Base-by-base conservation (phyloP, 1,284 basidiomycete genomes). In the Papiliotrema fonsecae region DNA sequence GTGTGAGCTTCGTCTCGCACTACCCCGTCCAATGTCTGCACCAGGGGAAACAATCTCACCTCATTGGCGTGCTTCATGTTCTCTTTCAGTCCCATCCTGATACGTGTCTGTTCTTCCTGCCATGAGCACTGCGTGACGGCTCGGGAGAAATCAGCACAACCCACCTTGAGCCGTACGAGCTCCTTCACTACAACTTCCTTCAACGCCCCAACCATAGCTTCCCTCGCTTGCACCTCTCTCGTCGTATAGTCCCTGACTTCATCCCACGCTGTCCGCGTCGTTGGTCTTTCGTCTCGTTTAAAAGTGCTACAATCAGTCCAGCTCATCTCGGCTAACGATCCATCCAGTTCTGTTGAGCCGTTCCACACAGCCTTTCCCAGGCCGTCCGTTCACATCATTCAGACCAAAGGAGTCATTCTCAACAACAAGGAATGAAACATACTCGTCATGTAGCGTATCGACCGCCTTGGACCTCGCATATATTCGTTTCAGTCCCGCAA, bases 1-100 rank as follows among this genome's bases (percentile, higher is more conserved):
- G 34, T 22, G 16, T 25, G 22, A 21, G n/a, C 46, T 14, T 43
- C 27, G 24, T n/a, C 28, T 32, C 16, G 5, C 19, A 4, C 25
- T 14, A 25, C 11, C 11, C 4, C 16, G n/a, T 9, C 14, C 16
- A 37, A 18, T 10, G 32, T 13, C 19, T 21, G 25, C 7, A 13
- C 35, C 10, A 37, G 11, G 35, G n/a, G 22, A 2, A 4, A 32
- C 24, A 30, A 18, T 14, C 65, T 51, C 42, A 68, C 65, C 32
- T 67, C 66, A 14, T 77, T 77, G 0, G 88, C 87, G 7, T 81
- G 80, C 69, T 88, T 91, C 54, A 91, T 73, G 64, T 91, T 88
- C 57, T 92, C 88, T 61, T 86, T 86, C 65, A 94, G 86, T n/a
- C 87, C 82, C 67, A 87, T 87, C 26, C 87, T 80, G 24, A 88